Conservation (phyloP, 2,329 filamentous ascomycete species). For the Aureobasidium sp. region DNA sequence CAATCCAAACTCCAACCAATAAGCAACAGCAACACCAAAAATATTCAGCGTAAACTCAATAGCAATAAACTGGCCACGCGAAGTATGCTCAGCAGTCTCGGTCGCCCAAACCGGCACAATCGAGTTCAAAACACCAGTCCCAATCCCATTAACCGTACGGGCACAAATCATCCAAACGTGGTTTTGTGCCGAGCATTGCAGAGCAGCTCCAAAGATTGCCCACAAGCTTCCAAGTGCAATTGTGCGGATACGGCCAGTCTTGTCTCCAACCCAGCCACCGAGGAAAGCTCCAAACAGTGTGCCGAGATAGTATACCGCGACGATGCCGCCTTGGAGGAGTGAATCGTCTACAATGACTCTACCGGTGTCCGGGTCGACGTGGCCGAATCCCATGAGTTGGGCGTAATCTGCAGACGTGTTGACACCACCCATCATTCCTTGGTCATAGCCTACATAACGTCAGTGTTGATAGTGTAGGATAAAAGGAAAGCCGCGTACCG, state of each 20-base stretch:
- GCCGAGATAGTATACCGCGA: constrained; percentile 53
- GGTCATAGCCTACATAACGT: constrained; percentile 39
- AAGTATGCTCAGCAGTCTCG: constrained; percentile 61
- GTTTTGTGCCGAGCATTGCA: constrained; percentile 62
- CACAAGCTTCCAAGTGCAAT: constrained; percentile 51
- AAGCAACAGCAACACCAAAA: constrained; percentile 53
- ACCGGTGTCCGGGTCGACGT: constrained; percentile 38
- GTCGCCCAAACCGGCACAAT: constrained; percentile 67
- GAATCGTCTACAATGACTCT: constrained; percentile 53
- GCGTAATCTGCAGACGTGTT: constrained; percentile 61
- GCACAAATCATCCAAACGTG: constrained; percentile 62
- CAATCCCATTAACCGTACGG: constrained; percentile 15
- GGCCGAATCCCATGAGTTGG: constrained; percentile 57
- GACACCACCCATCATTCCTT: constrained; percentile 56
- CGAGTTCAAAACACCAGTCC: constrained; percentile 61
- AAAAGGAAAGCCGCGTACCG: constrained; percentile 29
- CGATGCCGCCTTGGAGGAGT: constrained; percentile 57
- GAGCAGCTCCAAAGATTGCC: constrained; percentile 45
- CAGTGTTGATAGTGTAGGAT: not conserved
- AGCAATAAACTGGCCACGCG: constrained; percentile 61
- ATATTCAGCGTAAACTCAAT: constrained; percentile 70
- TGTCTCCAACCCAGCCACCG: constrained; percentile 59
- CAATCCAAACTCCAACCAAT: constrained; percentile 45
- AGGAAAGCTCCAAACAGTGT: constrained; percentile 57
- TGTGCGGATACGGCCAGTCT: constrained; percentile 55